Base-by-base conservation (phyloP, 78 protist genomes). In the Cyanophora paradoxa region DNA sequence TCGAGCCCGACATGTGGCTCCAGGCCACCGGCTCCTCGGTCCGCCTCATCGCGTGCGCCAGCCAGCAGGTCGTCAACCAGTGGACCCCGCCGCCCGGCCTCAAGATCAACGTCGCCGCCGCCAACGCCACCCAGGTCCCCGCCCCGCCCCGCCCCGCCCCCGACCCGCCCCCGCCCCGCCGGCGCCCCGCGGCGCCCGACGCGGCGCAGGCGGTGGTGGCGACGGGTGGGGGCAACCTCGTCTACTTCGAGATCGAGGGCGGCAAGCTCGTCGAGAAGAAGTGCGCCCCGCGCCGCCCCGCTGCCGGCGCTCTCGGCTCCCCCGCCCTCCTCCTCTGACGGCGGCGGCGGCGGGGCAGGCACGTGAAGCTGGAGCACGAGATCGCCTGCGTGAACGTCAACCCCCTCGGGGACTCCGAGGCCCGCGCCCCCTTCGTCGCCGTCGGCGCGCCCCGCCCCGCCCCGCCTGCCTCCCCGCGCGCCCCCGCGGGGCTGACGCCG, bases 361-460 rank as follows among this genome's bases (percentile, higher is more conserved):
- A 75, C 22, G 44, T 59, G 34, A 37, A 54, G 52, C 11, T 85
- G 44, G 82, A 64, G 24, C 71, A 81, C 40, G 94, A 90, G 70
- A 73, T 90, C 10, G 68, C 91, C 7, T 90, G 94, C 83, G 13
- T 90, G 5, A 77, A 86, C 70, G 63, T 86, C 22, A 41, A 64
- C 24, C 62, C 74, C 7, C 63, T 76, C 4, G 81, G 56, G 42
- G 50, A 39, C 30, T 26, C 11, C 37, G 37, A 20, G 1, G 28
- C 13, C 31, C 8, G 39, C 63, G 2, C 10, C 33, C 13, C n/a
- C 34, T 16, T 24, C 31, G 34, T 56, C 17, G 63, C n/a, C n/a
- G n/a, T n/a, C n/a, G n/a, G n/a, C n/a, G n/a, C n/a, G n/a, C n/a
- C n/a, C n/a, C n/a, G n/a, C n/a, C n/a, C n/a, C n/a, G n/a, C n/a